Evolutionary conservation across 1,139 yeast genomes (phyloP).

Genomic region (Magnusiomyces fungicola): DNA sequence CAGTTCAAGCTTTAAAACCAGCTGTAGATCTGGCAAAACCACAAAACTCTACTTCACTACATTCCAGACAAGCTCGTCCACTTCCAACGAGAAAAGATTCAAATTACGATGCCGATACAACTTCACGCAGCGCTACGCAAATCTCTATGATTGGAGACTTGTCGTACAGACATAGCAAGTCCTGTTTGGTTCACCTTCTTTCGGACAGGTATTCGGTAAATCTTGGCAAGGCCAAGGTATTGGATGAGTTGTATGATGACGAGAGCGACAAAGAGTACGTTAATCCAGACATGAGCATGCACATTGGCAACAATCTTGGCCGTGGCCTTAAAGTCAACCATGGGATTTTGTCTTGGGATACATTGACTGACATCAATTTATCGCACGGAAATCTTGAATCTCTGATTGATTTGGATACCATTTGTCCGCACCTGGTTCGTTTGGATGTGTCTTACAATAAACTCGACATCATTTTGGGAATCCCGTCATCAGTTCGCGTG

Average conservation of each 20-base stretch:
- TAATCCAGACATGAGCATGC: not conserved
- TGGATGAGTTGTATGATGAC: not conserved
- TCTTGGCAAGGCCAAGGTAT: no score
- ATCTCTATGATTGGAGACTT: slow-evolving; percentile 1
- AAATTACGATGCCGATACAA: not conserved
- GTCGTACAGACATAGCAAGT: slow-evolving; percentile 2
- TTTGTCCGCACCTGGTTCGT: slow-evolving; percentile 31
- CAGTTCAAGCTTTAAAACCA: not conserved
- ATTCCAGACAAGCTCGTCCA: no score
- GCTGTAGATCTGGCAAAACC: not conserved
- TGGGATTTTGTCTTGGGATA: slow-evolving; percentile 31
- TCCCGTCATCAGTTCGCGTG: slow-evolving; percentile 27
- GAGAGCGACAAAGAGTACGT: not conserved
- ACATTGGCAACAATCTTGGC: not conserved
- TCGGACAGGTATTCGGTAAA: slow-evolving; percentile 1
- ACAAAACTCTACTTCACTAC: no score
- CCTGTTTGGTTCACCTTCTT: slow-evolving; percentile 1
- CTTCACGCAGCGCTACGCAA: not conserved
- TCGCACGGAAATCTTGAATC: slow-evolving; percentile 28
- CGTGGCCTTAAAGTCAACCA: not conserved
- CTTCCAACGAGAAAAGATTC: no score
- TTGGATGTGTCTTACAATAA: slow-evolving; percentile 31
- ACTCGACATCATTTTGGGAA: slow-evolving; percentile 32
- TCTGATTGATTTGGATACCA: slow-evolving; percentile 30
- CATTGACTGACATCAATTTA: slow-evolving; percentile 28